A percentile compares a stretch with the other conserved stretches of the same genome.
Evolutionary conservation across 2,329 filamentous ascomycete species (phyloP).

Genomic region (Beauveria varroae): DNA sequence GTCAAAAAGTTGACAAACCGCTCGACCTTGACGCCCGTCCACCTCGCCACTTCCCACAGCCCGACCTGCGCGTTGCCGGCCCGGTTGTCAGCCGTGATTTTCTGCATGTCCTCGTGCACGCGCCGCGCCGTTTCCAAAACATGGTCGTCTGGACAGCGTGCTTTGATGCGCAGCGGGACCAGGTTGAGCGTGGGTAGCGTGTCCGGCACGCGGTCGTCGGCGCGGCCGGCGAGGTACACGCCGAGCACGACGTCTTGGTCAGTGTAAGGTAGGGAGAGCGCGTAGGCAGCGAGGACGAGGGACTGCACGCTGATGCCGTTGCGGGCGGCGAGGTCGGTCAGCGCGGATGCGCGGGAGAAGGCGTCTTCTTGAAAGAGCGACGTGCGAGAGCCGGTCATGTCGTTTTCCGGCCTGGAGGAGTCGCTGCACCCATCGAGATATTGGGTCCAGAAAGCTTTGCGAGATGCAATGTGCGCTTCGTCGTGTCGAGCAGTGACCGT

Average conservation of each 20-base stretch:
- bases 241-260: constrained; percentile 52
- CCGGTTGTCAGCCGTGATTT: constrained; percentile 39
- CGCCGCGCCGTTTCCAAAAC: constrained; percentile 45
- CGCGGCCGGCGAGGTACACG: constrained; percentile 75
- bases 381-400: constrained; percentile 22
- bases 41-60: constrained; percentile 63
- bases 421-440: constrained; percentile 25
- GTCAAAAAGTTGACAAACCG: constrained; percentile 78
- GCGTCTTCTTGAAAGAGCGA: constrained; percentile 15
- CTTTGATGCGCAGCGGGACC: constrained; percentile 57
- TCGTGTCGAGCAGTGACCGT: constrained; percentile 25
- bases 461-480: not conserved
- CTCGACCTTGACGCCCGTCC: constrained; percentile 65
- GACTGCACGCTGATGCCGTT: constrained; percentile 60
- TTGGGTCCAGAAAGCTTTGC: constrained; percentile 32
- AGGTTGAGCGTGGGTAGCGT: constrained; percentile 71
- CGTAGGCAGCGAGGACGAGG: constrained; percentile 3
- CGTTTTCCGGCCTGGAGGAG: constrained; percentile 15
- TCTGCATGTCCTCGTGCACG: constrained; percentile 61
- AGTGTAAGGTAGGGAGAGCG: constrained; percentile 38
- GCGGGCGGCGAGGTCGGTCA: constrained; percentile 27
- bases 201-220: constrained; percentile 37
- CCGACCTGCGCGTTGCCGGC: constrained; percentile 46
- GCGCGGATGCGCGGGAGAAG: not conserved
- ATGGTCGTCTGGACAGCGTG: constrained; percentile 17